Conservation (phyloP, 129 eudicot species). For the Flaveria ramosissima region DNA sequence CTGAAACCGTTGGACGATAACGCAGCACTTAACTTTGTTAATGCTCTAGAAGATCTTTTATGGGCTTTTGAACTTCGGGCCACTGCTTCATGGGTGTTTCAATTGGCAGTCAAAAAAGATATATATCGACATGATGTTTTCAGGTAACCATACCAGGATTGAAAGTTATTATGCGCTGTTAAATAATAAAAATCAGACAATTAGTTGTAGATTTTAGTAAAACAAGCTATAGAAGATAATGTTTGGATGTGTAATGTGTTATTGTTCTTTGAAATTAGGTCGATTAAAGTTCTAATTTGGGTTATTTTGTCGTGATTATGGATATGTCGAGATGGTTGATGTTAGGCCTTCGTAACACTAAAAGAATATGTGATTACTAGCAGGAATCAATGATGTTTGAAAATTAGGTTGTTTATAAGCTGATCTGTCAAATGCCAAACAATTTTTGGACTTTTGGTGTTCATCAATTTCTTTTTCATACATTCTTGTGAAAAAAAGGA, state of each 20-base stretch:
- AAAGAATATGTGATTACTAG: constrained; percentile 3
- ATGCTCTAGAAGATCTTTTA: constrained; percentile 85
- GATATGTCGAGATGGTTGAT: neutral
- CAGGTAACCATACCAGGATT: constrained; percentile 47
- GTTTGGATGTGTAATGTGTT: neutral
- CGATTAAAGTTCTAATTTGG: constrained; percentile 15
- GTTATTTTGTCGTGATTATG: neutral
- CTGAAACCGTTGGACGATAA: constrained; percentile 72
- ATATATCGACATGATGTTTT: constrained; percentile 66
- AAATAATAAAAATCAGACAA: neutral
- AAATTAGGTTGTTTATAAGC: neutral
- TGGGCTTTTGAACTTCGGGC: constrained; percentile 98
- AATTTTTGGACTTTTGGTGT: neutral
- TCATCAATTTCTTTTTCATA: neutral
- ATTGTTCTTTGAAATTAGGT: neutral
- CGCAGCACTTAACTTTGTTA: constrained; percentile 86
- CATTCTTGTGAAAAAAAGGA: neutral
- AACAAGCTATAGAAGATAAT: constrained; percentile 4
- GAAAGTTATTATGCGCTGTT: no score
- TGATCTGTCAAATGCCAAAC: constrained; percentile 3
- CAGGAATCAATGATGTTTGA: neutral
- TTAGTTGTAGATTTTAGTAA: neutral
- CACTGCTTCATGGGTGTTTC: constrained; percentile 97
- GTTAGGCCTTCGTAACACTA: constrained; percentile 11
- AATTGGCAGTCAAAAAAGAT: constrained; percentile 78